These are phyloP conservation scores for Lentinula novae-zelandiae DNA, from an alignment of 1,284 basidiomycete genomes.

Conservation along the genomic window DNA sequence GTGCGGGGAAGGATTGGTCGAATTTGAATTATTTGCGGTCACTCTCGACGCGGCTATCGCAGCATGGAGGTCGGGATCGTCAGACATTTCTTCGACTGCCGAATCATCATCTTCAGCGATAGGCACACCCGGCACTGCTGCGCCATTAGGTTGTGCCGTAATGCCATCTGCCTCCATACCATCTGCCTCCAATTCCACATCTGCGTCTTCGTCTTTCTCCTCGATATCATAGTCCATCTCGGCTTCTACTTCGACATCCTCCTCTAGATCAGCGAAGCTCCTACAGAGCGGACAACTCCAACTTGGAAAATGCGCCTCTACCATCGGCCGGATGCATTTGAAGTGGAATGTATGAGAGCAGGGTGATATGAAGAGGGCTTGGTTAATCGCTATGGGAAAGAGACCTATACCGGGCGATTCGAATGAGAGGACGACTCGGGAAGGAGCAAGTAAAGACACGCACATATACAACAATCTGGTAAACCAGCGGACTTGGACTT, in stretches of 20 bases:
- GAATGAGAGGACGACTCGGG: not conserved
- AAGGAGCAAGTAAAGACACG: slow-evolving; percentile 24
- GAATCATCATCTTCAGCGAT: slow-evolving; percentile 13
- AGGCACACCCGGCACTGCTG: not conserved
- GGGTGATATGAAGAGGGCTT: slow-evolving; percentile 95
- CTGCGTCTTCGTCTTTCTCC: slow-evolving; percentile 18
- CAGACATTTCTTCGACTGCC: slow-evolving; percentile 8
- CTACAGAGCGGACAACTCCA: slow-evolving; percentile 96
- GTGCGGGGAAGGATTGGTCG: not conserved
- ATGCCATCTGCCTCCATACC: not conserved
- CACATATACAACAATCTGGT: slow-evolving; percentile 94
- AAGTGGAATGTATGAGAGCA: slow-evolving; percentile 98
- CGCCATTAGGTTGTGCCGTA: not conserved
- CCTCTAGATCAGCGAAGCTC: slow-evolving; percentile 92
- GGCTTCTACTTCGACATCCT: slow-evolving; percentile 83
- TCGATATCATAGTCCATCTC: slow-evolving; percentile 24
- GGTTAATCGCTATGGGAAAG: slow-evolving; percentile 91
- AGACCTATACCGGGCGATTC: slow-evolving; percentile 48
- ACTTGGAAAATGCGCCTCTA: slow-evolving; percentile 85
- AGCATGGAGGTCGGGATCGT: not conserved
- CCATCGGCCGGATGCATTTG: slow-evolving; percentile 94
- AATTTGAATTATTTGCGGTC: not conserved
- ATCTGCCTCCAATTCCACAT: not conserved
- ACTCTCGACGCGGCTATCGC: slow-evolving; percentile 1
- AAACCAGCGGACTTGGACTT: slow-evolving; percentile 39